Base-by-base conservation (phyloP, 306 rosid genomes). In the Arachis hypogaea region DNA sequence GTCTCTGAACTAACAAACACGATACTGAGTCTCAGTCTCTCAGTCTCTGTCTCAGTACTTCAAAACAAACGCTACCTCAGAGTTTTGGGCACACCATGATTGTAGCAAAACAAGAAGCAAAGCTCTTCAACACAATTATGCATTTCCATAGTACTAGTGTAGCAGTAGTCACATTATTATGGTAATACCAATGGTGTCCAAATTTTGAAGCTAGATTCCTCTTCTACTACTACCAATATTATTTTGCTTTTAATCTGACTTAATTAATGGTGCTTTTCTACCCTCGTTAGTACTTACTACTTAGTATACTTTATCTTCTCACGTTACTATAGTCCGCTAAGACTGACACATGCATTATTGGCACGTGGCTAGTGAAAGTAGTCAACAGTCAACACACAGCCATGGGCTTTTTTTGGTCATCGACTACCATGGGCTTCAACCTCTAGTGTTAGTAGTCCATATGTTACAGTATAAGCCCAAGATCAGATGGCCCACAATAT, bases 171-270 rank as follows among this genome's bases (percentile, higher is more conserved):
- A 22, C 28, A 22, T 22, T 22, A 22, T 22, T 22, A 22, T 22
- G 28, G 28, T 22, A 22, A 22, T 22, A 22, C 28, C 86, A 80
- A 82, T 86, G 75, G 78, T 69, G 85, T 78, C 86, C 88, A 77
- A 81, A 83, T 74, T 74, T 81, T 80, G 80, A 91, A 86, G 82
- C 86, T 85, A 78, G 96, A 87, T 85, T 87, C 96, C 86, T 82
- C 96, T 84, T 87, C 88, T 22, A 61, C 90, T 67, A 77, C 81
- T 33, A 33, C 38, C 4, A 33, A 33, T 33, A 33, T 4, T 33
- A 67, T 69, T 49, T 11, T 11, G 55, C 63, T 49, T 49, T 49
- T 1, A 46, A 7, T 46, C 51, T 9, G 4, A 46, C 51, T 46
- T 46, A 46, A 80, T 85, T 76, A 64, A 78, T 77, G 81, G 77